A percentile compares a stretch with the other conserved stretches of the same genome.
Conservation (phyloP, 257 asterid species). For the Cynanchum wilfordii region DNA sequence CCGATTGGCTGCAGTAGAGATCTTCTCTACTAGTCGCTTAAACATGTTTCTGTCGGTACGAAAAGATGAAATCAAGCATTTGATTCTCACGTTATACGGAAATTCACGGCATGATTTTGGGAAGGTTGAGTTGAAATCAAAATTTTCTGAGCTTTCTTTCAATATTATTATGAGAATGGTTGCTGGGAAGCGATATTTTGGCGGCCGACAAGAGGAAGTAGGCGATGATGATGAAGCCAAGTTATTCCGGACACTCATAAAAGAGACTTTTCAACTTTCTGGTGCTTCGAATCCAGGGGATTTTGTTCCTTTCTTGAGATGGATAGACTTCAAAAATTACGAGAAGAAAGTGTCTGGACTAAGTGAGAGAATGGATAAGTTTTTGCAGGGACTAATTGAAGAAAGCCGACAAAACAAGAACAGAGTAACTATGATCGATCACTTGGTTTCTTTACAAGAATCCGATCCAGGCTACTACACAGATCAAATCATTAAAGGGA, state of each 20-base stretch:
- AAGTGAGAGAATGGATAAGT: conserved; percentile 25
- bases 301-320: conserved; percentile 27
- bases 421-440: conserved; percentile 48
- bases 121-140: conserved; percentile 24
- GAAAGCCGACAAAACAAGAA: conserved; percentile 25
- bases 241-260: conserved; percentile 19
- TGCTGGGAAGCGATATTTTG: conserved; percentile 28
- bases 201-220: conserved; percentile 2
- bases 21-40: conserved; percentile 28
- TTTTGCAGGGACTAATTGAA: conserved; percentile 48
- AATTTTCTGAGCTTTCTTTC: conserved; percentile 23
- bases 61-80: conserved; percentile 22
- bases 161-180: conserved; percentile 33
- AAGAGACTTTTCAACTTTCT: background rate
- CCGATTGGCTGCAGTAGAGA: conserved; percentile 22
- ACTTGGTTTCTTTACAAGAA: conserved; percentile 52
- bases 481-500: conserved; percentile 45
- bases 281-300: conserved; percentile 26
- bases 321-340: conserved; percentile 33
- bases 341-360: conserved; percentile 35
- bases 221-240: conserved; percentile 14
- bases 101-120: conserved; percentile 2
- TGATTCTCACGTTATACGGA: conserved; percentile 7
- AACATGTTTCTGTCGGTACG: conserved; percentile 21
- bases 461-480: conserved; percentile 48